These are phyloP conservation scores for Tuber borchii DNA, from an alignment of 495 filamentous ascomycete genomes.

Conservation along the genomic window DNA sequence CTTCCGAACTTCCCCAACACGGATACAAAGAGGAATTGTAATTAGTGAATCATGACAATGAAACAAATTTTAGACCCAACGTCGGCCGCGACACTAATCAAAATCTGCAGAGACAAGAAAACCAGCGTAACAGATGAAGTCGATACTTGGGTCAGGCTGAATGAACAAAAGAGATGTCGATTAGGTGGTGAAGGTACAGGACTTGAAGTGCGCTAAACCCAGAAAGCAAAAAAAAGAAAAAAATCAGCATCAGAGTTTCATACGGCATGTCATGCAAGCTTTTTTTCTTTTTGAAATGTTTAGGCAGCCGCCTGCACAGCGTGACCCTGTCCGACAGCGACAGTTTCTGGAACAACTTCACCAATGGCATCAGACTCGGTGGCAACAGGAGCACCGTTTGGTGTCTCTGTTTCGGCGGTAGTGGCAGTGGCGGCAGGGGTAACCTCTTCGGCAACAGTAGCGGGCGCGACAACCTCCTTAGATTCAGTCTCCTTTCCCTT, in stretches of 20 bases:
- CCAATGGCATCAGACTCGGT: constrained; percentile 33
- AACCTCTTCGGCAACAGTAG: constrained; percentile 44
- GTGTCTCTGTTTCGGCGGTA: constrained; percentile 15
- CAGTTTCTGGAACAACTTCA: constrained; percentile 44
- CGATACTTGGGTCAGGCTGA: constrained; percentile 17
- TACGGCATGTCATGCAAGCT: constrained; percentile 28
- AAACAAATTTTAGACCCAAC: constrained; percentile 18
- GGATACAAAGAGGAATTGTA: constrained; percentile 18
- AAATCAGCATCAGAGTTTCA: constrained; percentile 32
- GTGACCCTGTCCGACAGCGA: constrained; percentile 41
- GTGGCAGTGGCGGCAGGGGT: constrained; percentile 24
- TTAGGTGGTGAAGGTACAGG: constrained; percentile 31
- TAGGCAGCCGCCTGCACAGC: constrained; percentile 47
- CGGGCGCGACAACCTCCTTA: constrained; percentile 43
- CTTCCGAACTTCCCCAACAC: constrained; percentile 13
- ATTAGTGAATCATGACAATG: constrained; percentile 27
- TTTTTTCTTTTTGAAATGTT: constrained; percentile 14
- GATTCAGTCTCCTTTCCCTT: constrained; percentile 39
- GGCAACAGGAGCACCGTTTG: background rate
- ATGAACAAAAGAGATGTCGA: constrained; percentile 20
- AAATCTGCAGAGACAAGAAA: constrained; percentile 17
- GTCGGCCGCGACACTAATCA: constrained; percentile 8
- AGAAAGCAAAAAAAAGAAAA: constrained; percentile 24
- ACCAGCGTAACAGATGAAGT: constrained; percentile 2
- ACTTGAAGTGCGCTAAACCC: constrained; percentile 29